phyloP scores from a whole-genome alignment of 495 filamentous ascomycete genomes.

The Cercophora newfieldiana region DNA sequence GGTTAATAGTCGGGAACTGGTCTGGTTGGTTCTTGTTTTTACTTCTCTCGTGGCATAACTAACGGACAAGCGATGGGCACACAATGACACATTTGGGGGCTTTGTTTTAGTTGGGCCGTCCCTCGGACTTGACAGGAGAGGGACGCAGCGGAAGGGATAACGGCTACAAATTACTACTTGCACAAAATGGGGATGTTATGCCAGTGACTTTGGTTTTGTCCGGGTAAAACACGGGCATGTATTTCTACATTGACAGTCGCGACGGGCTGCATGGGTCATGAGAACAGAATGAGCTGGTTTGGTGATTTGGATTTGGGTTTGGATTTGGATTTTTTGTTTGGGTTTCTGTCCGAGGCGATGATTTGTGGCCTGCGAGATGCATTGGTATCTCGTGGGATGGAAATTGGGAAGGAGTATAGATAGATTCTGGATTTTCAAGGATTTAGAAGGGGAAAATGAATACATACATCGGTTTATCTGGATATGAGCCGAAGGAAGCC shows the following conservation, averaged over 20 bases:
- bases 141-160: background rate
- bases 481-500: background rate
- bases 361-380: too few species aligned
- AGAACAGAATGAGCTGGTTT: background rate
- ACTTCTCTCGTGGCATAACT: background rate
- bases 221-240: background rate
- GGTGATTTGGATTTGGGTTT: background rate
- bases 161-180: background rate
- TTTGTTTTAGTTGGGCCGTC: background rate
- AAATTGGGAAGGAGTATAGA: background rate
- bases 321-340: background rate
- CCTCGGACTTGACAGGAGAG: background rate
- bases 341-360: background rate
- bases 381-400: background rate
- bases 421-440: background rate
- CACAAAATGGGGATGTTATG: background rate
- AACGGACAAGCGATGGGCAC: background rate
- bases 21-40: background rate
- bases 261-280: background rate
- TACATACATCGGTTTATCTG: background rate
- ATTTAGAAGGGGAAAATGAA: background rate
- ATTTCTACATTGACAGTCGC: background rate
- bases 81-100: background rate
- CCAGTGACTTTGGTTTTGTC: background rate
- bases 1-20: background rate